Evolutionary conservation across 179 eudicot genomes (phyloP).

Genomic region (Patellifolia procumbens): DNA sequence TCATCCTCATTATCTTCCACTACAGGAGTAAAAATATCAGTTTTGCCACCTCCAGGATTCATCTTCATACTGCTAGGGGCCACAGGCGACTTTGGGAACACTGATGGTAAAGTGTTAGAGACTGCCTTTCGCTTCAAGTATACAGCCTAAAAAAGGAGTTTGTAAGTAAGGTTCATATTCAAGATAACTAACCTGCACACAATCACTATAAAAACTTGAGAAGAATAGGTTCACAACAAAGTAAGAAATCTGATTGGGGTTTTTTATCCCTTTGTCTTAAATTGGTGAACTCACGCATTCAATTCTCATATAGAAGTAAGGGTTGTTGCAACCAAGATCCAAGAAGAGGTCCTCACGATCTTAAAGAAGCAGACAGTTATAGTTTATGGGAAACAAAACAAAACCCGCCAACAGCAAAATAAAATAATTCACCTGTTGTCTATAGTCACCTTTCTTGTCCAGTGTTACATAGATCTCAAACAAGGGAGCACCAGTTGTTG

Average conservation of each 20-base stretch:
- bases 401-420: background rate
- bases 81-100: conserved; percentile 49
- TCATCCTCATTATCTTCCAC: conserved; percentile 53
- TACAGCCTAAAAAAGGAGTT: conserved; percentile 64
- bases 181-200: background rate
- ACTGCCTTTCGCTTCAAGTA: conserved; percentile 65
- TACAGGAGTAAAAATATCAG: conserved; percentile 50
- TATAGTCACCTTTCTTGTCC: conserved; percentile 74
- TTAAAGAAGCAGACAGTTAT: background rate
- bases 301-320: background rate
- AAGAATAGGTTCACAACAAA: conserved; percentile 1
- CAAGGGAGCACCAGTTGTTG: conserved; percentile 76
- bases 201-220: background rate
- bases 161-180: background rate
- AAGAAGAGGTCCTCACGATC: conserved; percentile 10
- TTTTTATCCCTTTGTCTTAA: background rate
- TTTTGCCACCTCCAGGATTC: conserved; percentile 53
- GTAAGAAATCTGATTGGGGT: background rate
- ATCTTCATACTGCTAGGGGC: conserved; percentile 45
- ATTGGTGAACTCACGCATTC: background rate
- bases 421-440: conserved; percentile 65
- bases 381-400: background rate
- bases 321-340: background rate
- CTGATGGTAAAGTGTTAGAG: conserved; percentile 45
- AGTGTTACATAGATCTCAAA: conserved; percentile 80